Base-by-base conservation (phyloP, 352 stramenopile species). In the Hyaloperonospora arabidopsidis region DNA sequence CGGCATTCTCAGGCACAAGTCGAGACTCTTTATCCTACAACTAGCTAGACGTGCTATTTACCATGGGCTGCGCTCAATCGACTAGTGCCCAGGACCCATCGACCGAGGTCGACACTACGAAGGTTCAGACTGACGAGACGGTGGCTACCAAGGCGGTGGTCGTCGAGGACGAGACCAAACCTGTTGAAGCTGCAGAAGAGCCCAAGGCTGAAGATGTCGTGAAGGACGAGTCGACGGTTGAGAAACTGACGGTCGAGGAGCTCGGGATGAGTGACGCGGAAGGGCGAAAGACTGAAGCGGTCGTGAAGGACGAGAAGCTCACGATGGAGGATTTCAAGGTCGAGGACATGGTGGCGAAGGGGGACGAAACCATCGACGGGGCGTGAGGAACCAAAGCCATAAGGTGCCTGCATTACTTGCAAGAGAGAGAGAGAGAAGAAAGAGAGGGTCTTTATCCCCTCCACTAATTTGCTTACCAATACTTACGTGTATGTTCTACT, bases 41-140 rank as follows among this genome's bases (percentile, higher is more conserved):
- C 38, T 4, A 28, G n/a, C 21, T 25, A 32, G 25, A 32, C 25
- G 25, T 4, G 8, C 25, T 32, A 4, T 12, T 21, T 21, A 28
- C 23, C n/a, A 70, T 70, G 62, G 62, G 62, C 49, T 70, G 62
- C 52, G 52, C 62, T 63, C 62, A 70, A 66, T 70, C 62, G 19
- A 70, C 62, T 40, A 32, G 57, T 50, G 57, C 62, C 10, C 66
- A 63, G 49, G 57, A 70, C 53, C 62, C 62, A 39, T 63, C 52
- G 23, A 49, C 52, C 19, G 62, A 63, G n/a, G 54, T 51, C 41
- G 45, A 44, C 11, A 38, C 38, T 23, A 57, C 41, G 45, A 57
- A 65, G 51, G 61, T 47, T 19, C 57, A 63, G 45, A 11, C 49
- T 2, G 43, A 57, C 19, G 61, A 68, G 52, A 65, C 50, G 47